Evolutionary conservation across 2,329 filamentous ascomycete genomes (phyloP), one percentile per base, ranked within the genome.

Genomic region (Epichloe glyceriae): DNA sequence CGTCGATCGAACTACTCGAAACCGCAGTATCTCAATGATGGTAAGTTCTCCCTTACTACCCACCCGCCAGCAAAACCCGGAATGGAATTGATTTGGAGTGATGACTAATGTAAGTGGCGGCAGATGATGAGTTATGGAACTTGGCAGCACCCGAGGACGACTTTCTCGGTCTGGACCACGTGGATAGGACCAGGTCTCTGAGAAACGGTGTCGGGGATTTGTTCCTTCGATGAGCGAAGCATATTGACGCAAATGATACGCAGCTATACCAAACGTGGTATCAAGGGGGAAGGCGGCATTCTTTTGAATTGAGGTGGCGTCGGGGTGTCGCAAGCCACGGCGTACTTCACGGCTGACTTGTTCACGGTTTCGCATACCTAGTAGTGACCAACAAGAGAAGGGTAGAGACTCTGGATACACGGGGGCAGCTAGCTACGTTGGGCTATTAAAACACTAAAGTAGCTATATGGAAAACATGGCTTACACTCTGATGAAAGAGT

Each of bases 21-120:
- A 62, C 85, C 89, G 26, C 78, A 81, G 53, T 94, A 94, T 70
- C 73, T 98, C 45, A 82, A 85, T 58, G 93, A 97, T 70, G 89
- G 91, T 95, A 72, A 74, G 83, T 66, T 14, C 64, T 15, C 4
- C 22, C 20, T 38, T 11, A 2, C 19, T 40, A n/a, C 5, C 6
- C 10, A 12, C 4, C 26, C 15, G 33, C 15, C 30, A 26, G n/a
- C 3, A 33, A 8, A 30, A 10, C 8, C 26, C 10, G 26, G 26
- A 30, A 30, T 30, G 26, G 3, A 30, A 30, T 4, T 30, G 26
- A 30, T 30, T 4, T 10, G 26, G 50, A 30, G 14, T 14, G 17
- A 22, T 47, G 50, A 35, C 47, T 50, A 45, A 48, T 12, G 19
- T 26, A 15, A 26, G 5, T 15, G 10, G 17, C 7, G 33, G 19